Percentiles rank a stretch among this genome's conserved stretches.
These are phyloP conservation scores for Thecaphora thlaspeos DNA, from an alignment of 1,284 basidiomycete genomes.

Conservation along the genomic window DNA sequence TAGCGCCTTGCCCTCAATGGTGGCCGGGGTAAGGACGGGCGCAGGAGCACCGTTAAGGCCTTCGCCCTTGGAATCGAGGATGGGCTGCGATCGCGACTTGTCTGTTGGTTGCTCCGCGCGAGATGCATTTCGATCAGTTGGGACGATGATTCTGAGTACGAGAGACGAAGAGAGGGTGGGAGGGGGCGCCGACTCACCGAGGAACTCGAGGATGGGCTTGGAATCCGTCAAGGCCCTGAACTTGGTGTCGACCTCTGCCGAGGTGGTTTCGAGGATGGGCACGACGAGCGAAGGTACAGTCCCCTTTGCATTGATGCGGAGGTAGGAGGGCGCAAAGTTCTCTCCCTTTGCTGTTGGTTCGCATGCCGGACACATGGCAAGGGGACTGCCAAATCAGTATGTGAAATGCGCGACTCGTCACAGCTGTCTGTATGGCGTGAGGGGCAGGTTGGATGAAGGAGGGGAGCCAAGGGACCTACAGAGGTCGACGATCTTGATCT, in stretches of 20 bases:
- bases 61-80: slow-evolving; percentile 68
- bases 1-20: slow-evolving; percentile 68
- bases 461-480: no score
- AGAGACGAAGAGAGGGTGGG: not conserved
- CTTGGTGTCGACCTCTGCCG: slow-evolving; percentile 71
- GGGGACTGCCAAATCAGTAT: no score
- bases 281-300: slow-evolving; percentile 83
- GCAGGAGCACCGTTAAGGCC: slow-evolving; percentile 72
- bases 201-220: slow-evolving; percentile 75
- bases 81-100: slow-evolving; percentile 52
- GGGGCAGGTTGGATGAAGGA: no score
- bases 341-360: slow-evolving; percentile 54
- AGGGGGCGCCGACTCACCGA: slow-evolving; percentile 66
- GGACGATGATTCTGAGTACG: no score
- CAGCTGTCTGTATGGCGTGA: no score
- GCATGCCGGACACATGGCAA: no score
- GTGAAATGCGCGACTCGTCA: no score
- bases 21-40: slow-evolving; percentile 74
- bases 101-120: no score
- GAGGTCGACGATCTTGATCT: slow-evolving; percentile 49
- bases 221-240: slow-evolving; percentile 78
- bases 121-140: no score
- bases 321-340: slow-evolving; percentile 68
- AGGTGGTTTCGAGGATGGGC: slow-evolving; percentile 71
- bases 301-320: slow-evolving; percentile 77